Conservation (phyloP, 2,329 filamentous ascomycete species). For the Ploettnerulaceae sp. region DNA sequence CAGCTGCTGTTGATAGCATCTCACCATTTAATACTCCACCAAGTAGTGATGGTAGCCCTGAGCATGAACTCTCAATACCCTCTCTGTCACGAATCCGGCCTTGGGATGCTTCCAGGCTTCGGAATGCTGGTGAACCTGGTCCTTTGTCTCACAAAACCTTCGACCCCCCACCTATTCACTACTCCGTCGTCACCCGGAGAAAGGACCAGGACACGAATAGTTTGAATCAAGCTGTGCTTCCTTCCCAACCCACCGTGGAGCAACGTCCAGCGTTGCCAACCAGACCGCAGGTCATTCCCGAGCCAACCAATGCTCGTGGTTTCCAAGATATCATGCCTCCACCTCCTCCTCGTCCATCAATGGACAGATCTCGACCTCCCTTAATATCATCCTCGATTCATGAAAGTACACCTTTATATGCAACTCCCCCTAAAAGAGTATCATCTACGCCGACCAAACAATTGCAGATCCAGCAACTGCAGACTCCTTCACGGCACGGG, state of each 20-base stretch:
- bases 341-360: constrained; percentile 27
- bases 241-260: constrained; percentile 42
- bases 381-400: constrained; percentile 11
- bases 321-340: constrained; percentile 20
- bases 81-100: constrained; percentile 46
- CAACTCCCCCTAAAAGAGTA: constrained; percentile 40
- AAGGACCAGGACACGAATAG: constrained; percentile 42
- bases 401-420: constrained; percentile 11
- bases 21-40: constrained; percentile 89
- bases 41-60: constrained; percentile 59
- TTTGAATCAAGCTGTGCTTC: constrained; percentile 35
- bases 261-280: constrained; percentile 45
- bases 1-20: constrained; percentile 32
- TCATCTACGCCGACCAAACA: constrained; percentile 41
- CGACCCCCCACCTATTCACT: constrained; percentile 51
- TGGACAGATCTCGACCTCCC: constrained; percentile 25
- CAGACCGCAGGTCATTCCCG: constrained; percentile 37
- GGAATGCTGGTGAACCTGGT: constrained; percentile 34
- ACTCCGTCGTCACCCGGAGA: constrained; percentile 41
- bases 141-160: constrained; percentile 34
- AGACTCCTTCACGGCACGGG: constrained; percentile 41
- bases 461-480: constrained; percentile 34
- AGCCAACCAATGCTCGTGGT: constrained; percentile 29
- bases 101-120: constrained; percentile 33
- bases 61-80: constrained; percentile 47